Evolutionary conservation across 257 asterid genomes (phyloP), one percentile per base, ranked within the genome.

Genomic region (Linaria vulgaris): DNA sequence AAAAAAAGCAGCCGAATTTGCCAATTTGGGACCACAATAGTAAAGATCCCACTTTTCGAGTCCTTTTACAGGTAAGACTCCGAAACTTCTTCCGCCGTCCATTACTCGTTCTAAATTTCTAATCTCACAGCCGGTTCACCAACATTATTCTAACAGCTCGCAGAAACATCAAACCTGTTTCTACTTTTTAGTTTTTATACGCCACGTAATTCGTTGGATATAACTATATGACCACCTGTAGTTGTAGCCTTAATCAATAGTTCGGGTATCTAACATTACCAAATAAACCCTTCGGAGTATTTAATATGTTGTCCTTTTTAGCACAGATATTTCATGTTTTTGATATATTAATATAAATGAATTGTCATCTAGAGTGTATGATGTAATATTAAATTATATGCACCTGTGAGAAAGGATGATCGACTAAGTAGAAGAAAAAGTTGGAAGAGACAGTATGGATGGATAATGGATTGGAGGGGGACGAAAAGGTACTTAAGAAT

Each of bases 41-140:
- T 62, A 69, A 72, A 59, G 51, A 68, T 15, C 38, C 51, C 4
- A 27, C 63, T 67, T 73, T 73, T 44, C 15, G 54, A 25, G 59
- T 46, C 73, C 55, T 73, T 72, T 61, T 53, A 67, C 78, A 73
- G 73, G 66, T 73, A 63, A n/a, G 58, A 56, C 67, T 47, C 23
- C 45, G 61, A 67, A 67, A 47, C 41, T 34, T 34, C 60, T 50
- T 65, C 59, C 63, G 63, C 34, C 59, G 9, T 9, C 50, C 72
- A 21, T 19, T 7, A 13, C 34, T 47, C 41, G 11, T 20, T 16
- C 66, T 48, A 48, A 68, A n/a, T 54, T 20, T 16, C 66, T 48
- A 48, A 68, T 16, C 61, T 59, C 61, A 59, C 61, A 16, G 67
- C 34, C 23, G 6, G n/a, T 17, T 50, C 39, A 23, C 56, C 59